phyloP scores from a whole-genome alignment of 805 yeast genomes.

The Metschnikowia shivogae region DNA sequence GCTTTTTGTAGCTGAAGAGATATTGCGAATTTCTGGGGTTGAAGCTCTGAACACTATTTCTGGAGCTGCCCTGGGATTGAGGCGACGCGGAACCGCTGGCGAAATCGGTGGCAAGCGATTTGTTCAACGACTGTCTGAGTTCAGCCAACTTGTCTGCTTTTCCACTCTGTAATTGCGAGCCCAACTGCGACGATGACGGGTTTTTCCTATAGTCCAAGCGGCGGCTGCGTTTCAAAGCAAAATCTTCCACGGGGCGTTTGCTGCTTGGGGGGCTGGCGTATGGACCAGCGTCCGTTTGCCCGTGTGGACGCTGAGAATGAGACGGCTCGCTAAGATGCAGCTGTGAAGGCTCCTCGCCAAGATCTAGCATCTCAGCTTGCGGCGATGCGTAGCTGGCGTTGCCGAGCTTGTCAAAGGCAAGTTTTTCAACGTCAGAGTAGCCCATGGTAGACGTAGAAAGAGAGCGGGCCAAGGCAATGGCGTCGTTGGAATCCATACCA shows the following conservation, averaged over 20 bases:
- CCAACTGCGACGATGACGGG: conserved; percentile 17
- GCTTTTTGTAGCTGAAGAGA: conserved; percentile 32
- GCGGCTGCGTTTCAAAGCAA: conserved; percentile 36
- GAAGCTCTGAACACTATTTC: conserved; percentile 13
- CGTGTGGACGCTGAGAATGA: too few species aligned
- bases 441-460: conserved; percentile 68
- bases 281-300: too few species aligned
- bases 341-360: conserved; percentile 16
- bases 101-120: neutral
- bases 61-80: neutral
- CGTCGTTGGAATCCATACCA: conserved; percentile 74
- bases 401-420: conserved; percentile 34
- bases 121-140: conserved; percentile 17
- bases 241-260: conserved; percentile 15
- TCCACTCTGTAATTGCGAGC: conserved; percentile 22
- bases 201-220: conserved; percentile 38
- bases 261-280: neutral
- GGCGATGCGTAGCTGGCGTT: conserved; percentile 15
- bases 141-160: conserved; percentile 26
- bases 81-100: neutral
- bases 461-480: conserved; percentile 77
- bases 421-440: conserved; percentile 46
- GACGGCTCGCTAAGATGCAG: neutral
- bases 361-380: conserved; percentile 11
- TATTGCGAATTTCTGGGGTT: conserved; percentile 31